Evolutionary conservation across 805 yeast genomes (phyloP).

Genomic region (Sugiyamaella americana): DNA sequence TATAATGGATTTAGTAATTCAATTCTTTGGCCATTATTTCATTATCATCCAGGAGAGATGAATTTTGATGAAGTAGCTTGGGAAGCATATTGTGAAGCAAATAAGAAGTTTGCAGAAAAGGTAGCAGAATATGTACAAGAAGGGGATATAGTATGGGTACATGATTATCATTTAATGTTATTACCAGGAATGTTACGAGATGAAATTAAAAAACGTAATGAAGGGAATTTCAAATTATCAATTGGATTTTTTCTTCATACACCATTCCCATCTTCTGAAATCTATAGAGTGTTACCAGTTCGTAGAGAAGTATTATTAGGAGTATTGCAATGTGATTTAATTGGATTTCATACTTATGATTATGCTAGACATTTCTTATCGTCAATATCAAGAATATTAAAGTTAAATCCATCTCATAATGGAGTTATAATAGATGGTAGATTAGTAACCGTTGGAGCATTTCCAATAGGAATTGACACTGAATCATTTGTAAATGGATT

Average conservation of each 20-base stretch:
- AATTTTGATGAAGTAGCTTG: constrained; percentile 95
- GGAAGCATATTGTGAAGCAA: constrained; percentile 96
- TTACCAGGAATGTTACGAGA: constrained; percentile 81
- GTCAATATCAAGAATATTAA: constrained; percentile 76
- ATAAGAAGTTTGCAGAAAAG: constrained; percentile 68
- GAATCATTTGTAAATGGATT: constrained; percentile 83
- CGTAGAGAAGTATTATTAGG: constrained; percentile 88
- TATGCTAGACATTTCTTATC: constrained; percentile 94
- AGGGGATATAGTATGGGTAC: constrained; percentile 93
- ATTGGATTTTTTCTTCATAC: constrained; percentile 95
- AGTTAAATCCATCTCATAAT: constrained; percentile 80
- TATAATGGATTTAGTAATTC: constrained; percentile 95
- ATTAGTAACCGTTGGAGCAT: constrained; percentile 84
- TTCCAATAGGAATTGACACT: constrained; percentile 98
- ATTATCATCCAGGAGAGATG: constrained; percentile 99
- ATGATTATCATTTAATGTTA: constrained; percentile 94
- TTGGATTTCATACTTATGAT: constrained; percentile 99
- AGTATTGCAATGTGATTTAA: constrained; percentile 85
- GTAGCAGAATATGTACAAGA: constrained; percentile 66
- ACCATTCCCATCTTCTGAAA: constrained; percentile 96
- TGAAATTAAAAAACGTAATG: constrained; percentile 36
- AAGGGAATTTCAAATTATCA: constrained; percentile 26
- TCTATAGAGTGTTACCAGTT: constrained; percentile 92
- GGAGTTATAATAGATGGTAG: constrained; percentile 77
- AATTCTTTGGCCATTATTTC: constrained; percentile 96